These are phyloP conservation scores for Plasmodium gaboni DNA, from an alignment of 169 alveolate genomes.

Conservation along the genomic window DNA sequence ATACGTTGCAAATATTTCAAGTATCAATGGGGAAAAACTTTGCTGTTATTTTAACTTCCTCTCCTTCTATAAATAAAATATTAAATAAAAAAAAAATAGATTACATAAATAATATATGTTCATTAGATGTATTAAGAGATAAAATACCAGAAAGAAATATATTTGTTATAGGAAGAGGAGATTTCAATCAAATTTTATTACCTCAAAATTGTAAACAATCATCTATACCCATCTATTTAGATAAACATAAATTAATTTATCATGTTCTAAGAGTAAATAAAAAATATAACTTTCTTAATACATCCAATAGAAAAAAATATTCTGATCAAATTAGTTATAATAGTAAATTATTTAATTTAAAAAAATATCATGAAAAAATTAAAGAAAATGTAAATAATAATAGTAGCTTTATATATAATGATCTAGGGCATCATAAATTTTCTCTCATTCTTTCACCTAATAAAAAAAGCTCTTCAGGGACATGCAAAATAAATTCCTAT, in stretches of 20 bases:
- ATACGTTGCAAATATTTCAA: constrained; percentile 46
- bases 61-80: constrained; percentile 54
- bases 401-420: constrained; percentile 28
- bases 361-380: constrained; percentile 36
- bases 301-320: constrained; percentile 39
- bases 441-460: constrained; percentile 1
- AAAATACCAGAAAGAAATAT: constrained; percentile 58
- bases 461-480: no score
- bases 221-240: constrained; percentile 23
- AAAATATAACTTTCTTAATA: constrained; percentile 37
- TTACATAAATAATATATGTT: constrained; percentile 40
- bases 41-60: constrained; percentile 44
- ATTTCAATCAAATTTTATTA: constrained; percentile 17
- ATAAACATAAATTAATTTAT: constrained; percentile 45
- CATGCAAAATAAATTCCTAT: not conserved
- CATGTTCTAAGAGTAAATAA: constrained; percentile 36
- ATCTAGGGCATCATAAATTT: constrained; percentile 12
- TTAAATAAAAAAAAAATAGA: constrained; percentile 65
- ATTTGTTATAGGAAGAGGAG: constrained; percentile 42
- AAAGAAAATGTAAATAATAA: constrained; percentile 23
- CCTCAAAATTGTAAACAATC: constrained; percentile 49
- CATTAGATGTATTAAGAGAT: constrained; percentile 43
- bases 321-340: constrained; percentile 54
- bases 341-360: constrained; percentile 29
- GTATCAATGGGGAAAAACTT: constrained; percentile 59